A percentile compares a stretch with the other conserved stretches of the same genome.
Conservation (phyloP, 2,329 filamentous ascomycete genomes). For the Trichoderma afroharzianum region DNA sequence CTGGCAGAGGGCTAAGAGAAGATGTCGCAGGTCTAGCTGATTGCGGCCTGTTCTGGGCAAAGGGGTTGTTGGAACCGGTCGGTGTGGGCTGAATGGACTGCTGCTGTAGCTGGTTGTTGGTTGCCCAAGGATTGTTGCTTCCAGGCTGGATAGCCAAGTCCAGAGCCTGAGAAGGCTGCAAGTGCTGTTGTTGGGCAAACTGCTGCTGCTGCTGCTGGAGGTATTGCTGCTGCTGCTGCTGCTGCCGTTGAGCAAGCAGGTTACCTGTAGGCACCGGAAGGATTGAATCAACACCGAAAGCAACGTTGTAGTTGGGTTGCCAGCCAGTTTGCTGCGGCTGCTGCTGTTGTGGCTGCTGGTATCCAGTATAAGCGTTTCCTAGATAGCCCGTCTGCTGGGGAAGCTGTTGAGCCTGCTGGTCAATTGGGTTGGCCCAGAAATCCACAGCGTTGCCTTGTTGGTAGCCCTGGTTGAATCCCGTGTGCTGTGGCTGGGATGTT, state of each 20-base stretch:
- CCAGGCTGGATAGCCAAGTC: conserved; percentile 68
- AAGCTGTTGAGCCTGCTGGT: conserved; percentile 48
- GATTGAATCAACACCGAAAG: conserved; percentile 47
- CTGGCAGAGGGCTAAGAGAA: conserved; percentile 68
- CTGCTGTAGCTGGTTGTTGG: conserved; percentile 53
- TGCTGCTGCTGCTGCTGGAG: conserved; percentile 34
- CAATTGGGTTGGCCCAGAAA: conserved; percentile 94
- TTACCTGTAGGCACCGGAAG: neutral
- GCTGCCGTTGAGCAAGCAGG: conserved; percentile 37
- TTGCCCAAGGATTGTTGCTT: conserved; percentile 93
- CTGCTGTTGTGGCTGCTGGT: conserved; percentile 41
- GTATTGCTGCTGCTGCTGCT: conserved; percentile 29
- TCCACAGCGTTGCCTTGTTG: conserved; percentile 95
- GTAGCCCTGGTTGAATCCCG: conserved; percentile 94
- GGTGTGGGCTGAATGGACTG: conserved; percentile 68
- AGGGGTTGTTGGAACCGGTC: conserved; percentile 97
- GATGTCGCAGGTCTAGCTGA: conserved; percentile 56
- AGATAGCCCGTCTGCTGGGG: conserved; percentile 72
- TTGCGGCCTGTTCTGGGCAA: conserved; percentile 68
- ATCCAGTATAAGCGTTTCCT: conserved; percentile 54
- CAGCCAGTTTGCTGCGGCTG: conserved; percentile 46
- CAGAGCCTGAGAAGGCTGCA: conserved; percentile 38
- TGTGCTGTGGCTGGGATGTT: conserved; percentile 65
- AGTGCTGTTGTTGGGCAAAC: conserved; percentile 36
- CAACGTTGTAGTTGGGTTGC: conserved; percentile 59